These are phyloP conservation scores for Didymellaceae sp. DNA, from an alignment of 2,329 filamentous ascomycete genomes.

Conservation along the genomic window DNA sequence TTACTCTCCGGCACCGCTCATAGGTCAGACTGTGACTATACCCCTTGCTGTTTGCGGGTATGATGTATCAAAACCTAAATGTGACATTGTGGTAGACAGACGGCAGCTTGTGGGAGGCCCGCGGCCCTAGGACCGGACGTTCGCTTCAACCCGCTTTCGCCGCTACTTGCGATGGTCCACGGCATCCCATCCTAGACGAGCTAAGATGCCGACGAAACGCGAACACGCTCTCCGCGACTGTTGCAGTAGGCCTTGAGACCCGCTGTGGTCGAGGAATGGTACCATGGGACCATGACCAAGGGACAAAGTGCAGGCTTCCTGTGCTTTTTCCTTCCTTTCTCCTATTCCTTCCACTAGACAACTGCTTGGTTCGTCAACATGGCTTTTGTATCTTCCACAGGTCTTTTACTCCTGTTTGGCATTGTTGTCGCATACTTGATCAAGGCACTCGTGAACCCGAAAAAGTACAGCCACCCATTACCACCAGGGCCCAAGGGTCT, in stretches of 20 bases:
- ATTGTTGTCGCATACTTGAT: conserved; percentile 20
- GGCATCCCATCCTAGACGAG: conserved; percentile 7
- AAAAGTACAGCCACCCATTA: conserved; percentile 34
- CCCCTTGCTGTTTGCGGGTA: too few relatives aligned
- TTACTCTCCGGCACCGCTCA: too few relatives aligned
- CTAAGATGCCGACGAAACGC: conserved; percentile 11
- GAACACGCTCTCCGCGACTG: conserved; percentile 7
- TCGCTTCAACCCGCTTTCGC: conserved; percentile 16
- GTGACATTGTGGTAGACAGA: conserved; percentile 1
- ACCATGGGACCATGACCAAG: background rate
- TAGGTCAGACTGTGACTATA: too few relatives aligned
- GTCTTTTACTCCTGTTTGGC: conserved; percentile 29
- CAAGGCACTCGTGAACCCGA: conserved; percentile 13
- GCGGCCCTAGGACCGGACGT: conserved; percentile 1
- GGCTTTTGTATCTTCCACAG: conserved; percentile 18
- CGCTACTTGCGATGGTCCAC: conserved; percentile 4
- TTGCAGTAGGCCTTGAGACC: conserved; percentile 2
- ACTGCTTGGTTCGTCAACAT: conserved; percentile 1
- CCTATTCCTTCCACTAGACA: background rate
- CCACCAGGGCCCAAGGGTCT: conserved; percentile 60
- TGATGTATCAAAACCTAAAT: background rate
- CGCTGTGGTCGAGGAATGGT: conserved; percentile 4
- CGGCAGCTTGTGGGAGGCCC: conserved; percentile 3
- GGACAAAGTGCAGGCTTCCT: background rate
- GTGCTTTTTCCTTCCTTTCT: background rate